These are phyloP conservation scores for Candida namnaoensis DNA, from an alignment of 805 yeast species.

Conservation along the genomic window DNA sequence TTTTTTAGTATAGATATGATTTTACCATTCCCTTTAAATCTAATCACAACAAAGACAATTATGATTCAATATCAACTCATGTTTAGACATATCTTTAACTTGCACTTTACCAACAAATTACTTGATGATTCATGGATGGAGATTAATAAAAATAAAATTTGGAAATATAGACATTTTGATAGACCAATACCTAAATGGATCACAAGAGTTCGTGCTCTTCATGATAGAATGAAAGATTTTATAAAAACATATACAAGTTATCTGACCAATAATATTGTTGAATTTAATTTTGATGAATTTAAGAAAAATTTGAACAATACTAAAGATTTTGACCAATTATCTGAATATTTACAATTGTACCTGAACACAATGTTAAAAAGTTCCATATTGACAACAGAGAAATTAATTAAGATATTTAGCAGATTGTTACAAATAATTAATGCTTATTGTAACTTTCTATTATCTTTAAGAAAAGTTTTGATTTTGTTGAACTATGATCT, in stretches of 20 bases:
- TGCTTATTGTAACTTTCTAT: constrained; percentile 38
- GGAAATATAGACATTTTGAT: constrained; percentile 47
- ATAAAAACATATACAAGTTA: constrained; percentile 46
- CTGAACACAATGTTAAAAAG: constrained; percentile 58
- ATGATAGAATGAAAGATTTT: constrained; percentile 40
- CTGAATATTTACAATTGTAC: constrained; percentile 40
- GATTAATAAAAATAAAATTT: constrained; percentile 51
- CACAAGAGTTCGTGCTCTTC: constrained; percentile 43
- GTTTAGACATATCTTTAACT: constrained; percentile 58
- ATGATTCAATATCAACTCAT: constrained; percentile 72
- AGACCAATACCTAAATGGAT: constrained; percentile 43
- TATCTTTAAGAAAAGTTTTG: constrained; percentile 45
- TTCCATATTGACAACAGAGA: constrained; percentile 55
- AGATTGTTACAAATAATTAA: constrained; percentile 37
- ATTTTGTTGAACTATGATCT: constrained; percentile 40
- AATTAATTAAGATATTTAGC: constrained; percentile 37
- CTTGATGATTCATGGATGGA: constrained; percentile 68
- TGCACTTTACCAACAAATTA: constrained; percentile 53
- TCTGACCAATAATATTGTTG: constrained; percentile 51
- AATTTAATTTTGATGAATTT: constrained; percentile 40
- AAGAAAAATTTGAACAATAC: constrained; percentile 16
- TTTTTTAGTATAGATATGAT: constrained; percentile 45
- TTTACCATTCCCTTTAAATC: constrained; percentile 84
- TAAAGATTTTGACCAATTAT: constrained; percentile 33
- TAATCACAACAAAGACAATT: constrained; percentile 62